Evolutionary conservation across 148 eudicot genomes (phyloP).

Genomic region (Rhododendron griersonianum): DNA sequence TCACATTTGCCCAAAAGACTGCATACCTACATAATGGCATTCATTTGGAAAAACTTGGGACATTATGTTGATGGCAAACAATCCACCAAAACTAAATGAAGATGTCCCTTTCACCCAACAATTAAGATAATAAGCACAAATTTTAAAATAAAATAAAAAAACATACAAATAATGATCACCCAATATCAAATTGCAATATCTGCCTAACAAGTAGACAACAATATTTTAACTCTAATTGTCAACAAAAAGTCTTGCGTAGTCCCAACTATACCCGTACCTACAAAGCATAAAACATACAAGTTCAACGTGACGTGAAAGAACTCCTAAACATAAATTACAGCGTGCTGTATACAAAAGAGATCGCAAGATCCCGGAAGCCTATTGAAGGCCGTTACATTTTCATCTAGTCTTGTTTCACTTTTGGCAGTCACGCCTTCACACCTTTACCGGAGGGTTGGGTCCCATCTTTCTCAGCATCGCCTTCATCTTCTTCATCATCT

Average conservation of each 20-base stretch:
- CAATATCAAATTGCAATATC: neutral
- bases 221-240: neutral
- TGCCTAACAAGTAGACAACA: neutral
- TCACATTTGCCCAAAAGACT: too few relatives aligned
- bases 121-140: too few relatives aligned
- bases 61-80: neutral
- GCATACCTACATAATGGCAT: too few relatives aligned
- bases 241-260: slow-evolving; percentile 4
- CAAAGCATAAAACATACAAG: neutral
- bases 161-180: neutral
- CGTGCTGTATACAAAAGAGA: slow-evolving; percentile 23
- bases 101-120: too few relatives aligned
- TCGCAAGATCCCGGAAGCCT: neutral
- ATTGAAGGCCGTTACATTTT: neutral
- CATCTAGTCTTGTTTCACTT: slow-evolving; percentile 7
- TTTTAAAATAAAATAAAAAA: too few relatives aligned
- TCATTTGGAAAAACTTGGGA: neutral
- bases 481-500: slow-evolving; percentile 84
- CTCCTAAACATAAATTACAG: slow-evolving; percentile 33
- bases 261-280: slow-evolving; percentile 13
- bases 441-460: slow-evolving; percentile 35
- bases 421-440: slow-evolving; percentile 40
- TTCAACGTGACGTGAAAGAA: neutral
- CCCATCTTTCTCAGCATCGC: slow-evolving; percentile 42
- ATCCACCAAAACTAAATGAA: neutral